Percentiles rank a stretch among this genome's conserved stretches.
These are phyloP conservation scores for Pinus taeda DNA, from an alignment of 75 land plant species.

Conservation along the genomic window DNA sequence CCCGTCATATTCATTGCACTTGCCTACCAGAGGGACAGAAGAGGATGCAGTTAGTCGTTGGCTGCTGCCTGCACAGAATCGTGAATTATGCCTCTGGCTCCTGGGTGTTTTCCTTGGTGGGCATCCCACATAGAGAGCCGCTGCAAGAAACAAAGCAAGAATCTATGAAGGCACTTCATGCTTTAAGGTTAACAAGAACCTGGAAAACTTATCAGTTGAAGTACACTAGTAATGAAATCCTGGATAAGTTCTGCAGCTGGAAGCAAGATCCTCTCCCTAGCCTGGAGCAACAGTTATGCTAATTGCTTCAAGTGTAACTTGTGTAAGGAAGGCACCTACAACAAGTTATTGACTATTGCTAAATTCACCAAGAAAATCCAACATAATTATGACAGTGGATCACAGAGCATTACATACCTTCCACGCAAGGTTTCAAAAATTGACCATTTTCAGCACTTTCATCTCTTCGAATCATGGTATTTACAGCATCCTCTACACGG, in stretches of 20 bases:
- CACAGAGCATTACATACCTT: constrained; percentile 47
- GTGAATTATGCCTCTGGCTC: constrained; percentile 41
- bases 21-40: not conserved
- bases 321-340: not conserved
- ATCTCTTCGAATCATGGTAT: constrained; percentile 79
- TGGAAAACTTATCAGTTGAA: not conserved
- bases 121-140: constrained; percentile 55
- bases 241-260: not conserved
- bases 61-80: constrained; percentile 16
- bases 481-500: constrained; percentile 69
- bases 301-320: not conserved
- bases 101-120: constrained; percentile 41
- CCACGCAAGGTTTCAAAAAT: constrained; percentile 78
- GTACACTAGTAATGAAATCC: not conserved
- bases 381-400: not conserved
- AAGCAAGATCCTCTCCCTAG: not conserved
- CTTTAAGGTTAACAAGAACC: not conserved
- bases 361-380: not conserved
- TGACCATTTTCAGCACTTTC: constrained; percentile 49
- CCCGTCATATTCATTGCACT: constrained; percentile 3
- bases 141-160: constrained; percentile 33
- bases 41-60: constrained; percentile 1
- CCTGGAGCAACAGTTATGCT: not conserved
- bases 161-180: constrained; percentile 18
- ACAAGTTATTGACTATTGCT: not conserved